Percentiles rank a stretch among this genome's conserved stretches.
Conservation (phyloP, 345 rosid species). For the Psidium guajava region DNA sequence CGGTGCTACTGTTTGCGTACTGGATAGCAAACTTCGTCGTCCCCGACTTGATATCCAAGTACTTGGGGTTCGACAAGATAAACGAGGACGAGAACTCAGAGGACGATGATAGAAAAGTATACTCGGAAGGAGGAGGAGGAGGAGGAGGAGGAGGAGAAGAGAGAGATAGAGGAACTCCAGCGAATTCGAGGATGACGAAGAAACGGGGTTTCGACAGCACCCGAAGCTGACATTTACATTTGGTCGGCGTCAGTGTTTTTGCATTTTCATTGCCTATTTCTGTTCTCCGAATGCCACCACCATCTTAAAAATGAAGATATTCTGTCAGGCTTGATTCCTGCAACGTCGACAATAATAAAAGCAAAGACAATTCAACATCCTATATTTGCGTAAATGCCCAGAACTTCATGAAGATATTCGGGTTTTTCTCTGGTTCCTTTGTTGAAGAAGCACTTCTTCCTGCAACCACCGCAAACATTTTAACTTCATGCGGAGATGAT, state of each 20-base stretch:
- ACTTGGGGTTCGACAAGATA: conserved; percentile 5
- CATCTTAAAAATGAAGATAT: background rate
- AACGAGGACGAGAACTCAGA: background rate
- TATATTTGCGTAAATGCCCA: background rate
- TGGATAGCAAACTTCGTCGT: conserved; percentile 24
- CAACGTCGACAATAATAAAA: background rate
- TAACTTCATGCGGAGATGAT: background rate
- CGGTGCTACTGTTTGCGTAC: conserved; percentile 19
- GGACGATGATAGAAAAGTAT: background rate
- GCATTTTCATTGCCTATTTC: background rate
- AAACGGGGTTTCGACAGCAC: background rate
- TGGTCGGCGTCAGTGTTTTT: background rate
- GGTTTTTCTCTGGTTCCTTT: background rate
- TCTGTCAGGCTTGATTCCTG: background rate
- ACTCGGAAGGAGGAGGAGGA: background rate
- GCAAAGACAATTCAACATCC: background rate
- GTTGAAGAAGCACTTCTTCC: background rate
- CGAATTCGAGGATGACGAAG: background rate
- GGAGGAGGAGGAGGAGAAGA: background rate
- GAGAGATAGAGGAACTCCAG: background rate
- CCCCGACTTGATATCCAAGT: conserved; percentile 21
- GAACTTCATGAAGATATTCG: background rate
- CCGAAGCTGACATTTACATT: background rate
- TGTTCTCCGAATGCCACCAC: background rate
- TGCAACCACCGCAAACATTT: background rate